Evolutionary conservation across 371 early-diverging fungal species (phyloP).

Genomic region (Zychaea mexicana): DNA sequence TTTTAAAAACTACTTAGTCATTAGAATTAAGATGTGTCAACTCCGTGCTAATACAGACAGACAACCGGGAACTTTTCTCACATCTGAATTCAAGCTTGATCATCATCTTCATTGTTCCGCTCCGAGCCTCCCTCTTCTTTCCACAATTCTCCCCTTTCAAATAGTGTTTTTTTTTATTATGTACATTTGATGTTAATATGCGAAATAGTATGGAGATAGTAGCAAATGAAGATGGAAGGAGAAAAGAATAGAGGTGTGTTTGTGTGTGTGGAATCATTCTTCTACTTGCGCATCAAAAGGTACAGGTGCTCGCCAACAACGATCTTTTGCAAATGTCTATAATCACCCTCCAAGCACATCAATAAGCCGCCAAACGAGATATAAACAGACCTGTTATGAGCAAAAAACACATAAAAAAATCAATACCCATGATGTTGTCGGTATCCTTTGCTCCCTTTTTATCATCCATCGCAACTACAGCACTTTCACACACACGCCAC

Average conservation of each 20-base stretch:
- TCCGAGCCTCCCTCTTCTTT: background rate
- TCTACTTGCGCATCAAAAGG: slow-evolving; percentile 84
- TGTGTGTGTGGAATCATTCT: background rate
- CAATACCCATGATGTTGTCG: too few species aligned
- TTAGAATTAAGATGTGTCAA: background rate
- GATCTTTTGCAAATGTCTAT: slow-evolving; percentile 80
- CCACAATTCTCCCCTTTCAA: background rate
- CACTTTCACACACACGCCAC: too few species aligned
- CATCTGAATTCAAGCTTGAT: background rate
- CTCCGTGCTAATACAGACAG: background rate
- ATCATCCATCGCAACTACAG: too few species aligned
- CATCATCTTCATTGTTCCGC: background rate
- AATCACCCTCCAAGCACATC: slow-evolving; percentile 90
- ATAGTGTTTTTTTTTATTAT: background rate
- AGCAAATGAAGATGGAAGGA: background rate
- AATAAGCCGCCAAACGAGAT: slow-evolving; percentile 94
- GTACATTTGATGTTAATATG: background rate
- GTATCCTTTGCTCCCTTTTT: background rate
- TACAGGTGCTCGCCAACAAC: slow-evolving; percentile 87
- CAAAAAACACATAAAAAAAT: background rate
- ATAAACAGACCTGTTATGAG: slow-evolving; percentile 70
- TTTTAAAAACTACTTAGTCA: background rate
- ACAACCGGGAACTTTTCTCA: background rate
- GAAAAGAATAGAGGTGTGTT: background rate
- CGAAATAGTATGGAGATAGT: background rate